Conservation (phyloP, 2,329 filamentous ascomycete species). For the Ophiosphaerella narmari region DNA sequence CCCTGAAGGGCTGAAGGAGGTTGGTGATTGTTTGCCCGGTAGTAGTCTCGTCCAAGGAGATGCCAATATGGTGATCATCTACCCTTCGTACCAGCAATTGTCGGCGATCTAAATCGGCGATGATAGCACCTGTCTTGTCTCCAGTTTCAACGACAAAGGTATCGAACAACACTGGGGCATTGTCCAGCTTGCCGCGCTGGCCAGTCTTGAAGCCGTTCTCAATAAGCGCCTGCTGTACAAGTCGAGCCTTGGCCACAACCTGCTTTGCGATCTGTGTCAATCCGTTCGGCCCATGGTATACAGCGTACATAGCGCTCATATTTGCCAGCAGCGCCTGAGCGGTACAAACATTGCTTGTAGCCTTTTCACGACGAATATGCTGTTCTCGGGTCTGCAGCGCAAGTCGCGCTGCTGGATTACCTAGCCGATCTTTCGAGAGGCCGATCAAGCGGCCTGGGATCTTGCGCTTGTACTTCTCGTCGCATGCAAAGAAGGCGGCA, state of each 20-base stretch:
- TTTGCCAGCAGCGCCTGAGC: conserved; percentile 92
- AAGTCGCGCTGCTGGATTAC: conserved; percentile 78
- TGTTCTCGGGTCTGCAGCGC: conserved; percentile 93
- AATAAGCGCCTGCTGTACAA: conserved; percentile 68
- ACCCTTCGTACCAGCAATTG: conserved; percentile 68
- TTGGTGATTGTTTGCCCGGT: conserved; percentile 60
- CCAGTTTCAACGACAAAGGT: conserved; percentile 69
- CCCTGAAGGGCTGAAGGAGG: conserved; percentile 62
- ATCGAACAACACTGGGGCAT: conserved; percentile 72
- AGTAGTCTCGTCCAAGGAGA: conserved; percentile 80
- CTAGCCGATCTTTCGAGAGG: conserved; percentile 86
- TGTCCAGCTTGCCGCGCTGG: conserved; percentile 60
- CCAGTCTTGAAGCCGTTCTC: conserved; percentile 67
- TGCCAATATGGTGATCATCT: conserved; percentile 64
- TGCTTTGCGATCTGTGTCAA: conserved; percentile 82
- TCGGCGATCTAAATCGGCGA: conserved; percentile 57
- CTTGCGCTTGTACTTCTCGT: conserved; percentile 90
- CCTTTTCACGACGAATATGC: conserved; percentile 94
- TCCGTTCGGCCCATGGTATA: conserved; percentile 88
- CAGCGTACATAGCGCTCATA: conserved; percentile 92
- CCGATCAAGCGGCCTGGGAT: conserved; percentile 90
- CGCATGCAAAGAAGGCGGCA: conserved; percentile 92
- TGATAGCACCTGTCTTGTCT: conserved; percentile 56
- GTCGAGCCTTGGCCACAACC: conserved; percentile 71
- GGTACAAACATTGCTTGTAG: conserved; percentile 96